Percentiles rank a stretch among this genome's conserved stretches.
Evolutionary conservation across 2,329 filamentous ascomycete species (phyloP).

Genomic region (Septoria petroselini): DNA sequence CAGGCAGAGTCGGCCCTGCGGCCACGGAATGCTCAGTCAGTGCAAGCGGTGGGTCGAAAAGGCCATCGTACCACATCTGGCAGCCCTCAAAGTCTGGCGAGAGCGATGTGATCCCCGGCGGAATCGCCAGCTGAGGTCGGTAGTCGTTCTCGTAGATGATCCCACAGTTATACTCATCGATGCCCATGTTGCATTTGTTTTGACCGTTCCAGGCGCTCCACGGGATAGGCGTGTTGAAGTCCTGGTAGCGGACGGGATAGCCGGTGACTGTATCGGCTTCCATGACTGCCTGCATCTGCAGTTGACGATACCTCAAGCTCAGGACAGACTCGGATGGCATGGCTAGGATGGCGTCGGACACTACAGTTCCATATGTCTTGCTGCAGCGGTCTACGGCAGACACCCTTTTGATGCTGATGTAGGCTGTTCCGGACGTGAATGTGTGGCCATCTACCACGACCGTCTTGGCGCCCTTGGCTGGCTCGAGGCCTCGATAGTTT

Average conservation of each 20-base stretch:
- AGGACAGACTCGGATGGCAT: constrained; percentile 31
- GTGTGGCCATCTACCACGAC: constrained; percentile 27
- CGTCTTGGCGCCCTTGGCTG: constrained; percentile 10
- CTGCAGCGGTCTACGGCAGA: constrained; percentile 31
- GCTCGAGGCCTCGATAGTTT: constrained; percentile 12
- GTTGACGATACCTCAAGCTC: constrained; percentile 30
- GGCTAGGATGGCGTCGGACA: constrained; percentile 30
- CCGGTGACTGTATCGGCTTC: constrained; percentile 28
- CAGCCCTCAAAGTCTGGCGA: constrained; percentile 29
- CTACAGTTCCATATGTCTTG: constrained; percentile 19
- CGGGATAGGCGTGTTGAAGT: constrained; percentile 32
- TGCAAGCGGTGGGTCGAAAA: constrained; percentile 31
- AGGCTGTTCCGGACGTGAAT: constrained; percentile 33
- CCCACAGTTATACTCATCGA: constrained; percentile 18
- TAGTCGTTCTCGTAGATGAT: constrained; percentile 30
- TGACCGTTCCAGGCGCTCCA: constrained; percentile 32
- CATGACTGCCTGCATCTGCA: background rate
- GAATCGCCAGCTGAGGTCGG: constrained; percentile 32
- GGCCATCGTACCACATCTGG: constrained; percentile 31
- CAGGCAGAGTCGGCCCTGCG: constrained; percentile 19
- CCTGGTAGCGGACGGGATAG: constrained; percentile 31
- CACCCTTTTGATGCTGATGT: constrained; percentile 31
- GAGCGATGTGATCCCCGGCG: constrained; percentile 29
- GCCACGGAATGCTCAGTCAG: constrained; percentile 16
- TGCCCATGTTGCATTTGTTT: constrained; percentile 21